Evolutionary conservation across 805 yeast genomes (phyloP).

Genomic region (Kluyveromyces wickerhamii): DNA sequence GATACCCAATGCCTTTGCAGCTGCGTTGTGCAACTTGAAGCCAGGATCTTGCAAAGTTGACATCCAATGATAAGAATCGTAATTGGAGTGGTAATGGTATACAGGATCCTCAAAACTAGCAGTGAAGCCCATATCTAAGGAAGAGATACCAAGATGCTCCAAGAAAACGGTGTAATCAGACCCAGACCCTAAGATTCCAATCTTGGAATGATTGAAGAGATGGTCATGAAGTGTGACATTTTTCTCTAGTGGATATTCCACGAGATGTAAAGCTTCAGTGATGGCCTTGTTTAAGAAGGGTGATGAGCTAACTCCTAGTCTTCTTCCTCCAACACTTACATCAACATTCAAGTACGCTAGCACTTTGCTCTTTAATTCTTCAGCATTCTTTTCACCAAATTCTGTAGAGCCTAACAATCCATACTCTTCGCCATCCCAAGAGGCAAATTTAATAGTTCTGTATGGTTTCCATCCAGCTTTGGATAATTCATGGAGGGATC

Average conservation of each 20-base stretch:
- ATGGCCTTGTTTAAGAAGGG: conserved; percentile 49
- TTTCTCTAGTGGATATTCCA: conserved; percentile 38
- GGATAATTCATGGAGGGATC: conserved; percentile 45
- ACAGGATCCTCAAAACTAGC: conserved; percentile 42
- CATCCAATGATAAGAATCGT: conserved; percentile 71
- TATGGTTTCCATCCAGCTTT: conserved; percentile 58
- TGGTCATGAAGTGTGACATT: conserved; percentile 30
- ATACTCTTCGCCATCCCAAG: conserved; percentile 84
- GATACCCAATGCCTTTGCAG: conserved; percentile 47
- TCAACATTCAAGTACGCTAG: conserved; percentile 67
- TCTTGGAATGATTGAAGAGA: conserved; percentile 23
- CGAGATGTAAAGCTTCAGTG: conserved; percentile 35
- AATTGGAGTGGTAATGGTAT: conserved; percentile 71
- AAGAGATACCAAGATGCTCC: conserved; percentile 53
- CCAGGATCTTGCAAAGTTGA: conserved; percentile 53
- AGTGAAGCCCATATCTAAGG: conserved; percentile 52
- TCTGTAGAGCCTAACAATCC: conserved; percentile 71
- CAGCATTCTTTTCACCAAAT: conserved; percentile 57
- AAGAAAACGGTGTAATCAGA: conserved; percentile 59
- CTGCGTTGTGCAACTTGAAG: conserved; percentile 48
- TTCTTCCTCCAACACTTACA: conserved; percentile 51
- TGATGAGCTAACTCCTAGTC: conserved; percentile 43
- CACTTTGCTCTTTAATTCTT: conserved; percentile 40
- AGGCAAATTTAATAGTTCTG: conserved; percentile 56
- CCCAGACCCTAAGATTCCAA: conserved; percentile 56